These are phyloP conservation scores for Aspergillus wentii DNA, from an alignment of 495 filamentous ascomycete genomes.

Conservation along the genomic window DNA sequence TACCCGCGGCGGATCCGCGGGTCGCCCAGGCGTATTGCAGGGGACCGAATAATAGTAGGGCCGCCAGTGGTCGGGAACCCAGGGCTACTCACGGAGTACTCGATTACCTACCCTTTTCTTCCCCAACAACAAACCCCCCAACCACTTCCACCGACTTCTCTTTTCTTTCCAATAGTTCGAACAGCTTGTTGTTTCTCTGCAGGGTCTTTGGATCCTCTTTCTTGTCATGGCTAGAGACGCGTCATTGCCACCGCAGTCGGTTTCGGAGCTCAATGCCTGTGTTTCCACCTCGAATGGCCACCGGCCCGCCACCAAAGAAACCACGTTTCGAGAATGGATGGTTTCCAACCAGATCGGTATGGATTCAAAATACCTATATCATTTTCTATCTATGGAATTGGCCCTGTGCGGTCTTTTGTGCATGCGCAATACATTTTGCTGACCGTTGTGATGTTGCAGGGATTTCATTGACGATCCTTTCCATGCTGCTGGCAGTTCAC, in stretches of 20 bases:
- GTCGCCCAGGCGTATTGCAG: no score
- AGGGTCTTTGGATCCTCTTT: slow-evolving; percentile 11
- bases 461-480: slow-evolving; percentile 71
- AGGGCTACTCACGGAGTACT: no score
- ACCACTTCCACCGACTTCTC: no score
- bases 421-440: slow-evolving; percentile 11
- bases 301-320: slow-evolving; percentile 29
- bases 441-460: slow-evolving; percentile 41
- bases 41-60: no score
- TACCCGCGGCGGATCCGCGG: slow-evolving; percentile 10
- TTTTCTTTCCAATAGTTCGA: no score
- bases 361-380: no score
- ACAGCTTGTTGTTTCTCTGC: slow-evolving; percentile 16
- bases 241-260: slow-evolving; percentile 19
- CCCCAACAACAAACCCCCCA: no score
- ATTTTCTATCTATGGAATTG: slow-evolving; percentile 1
- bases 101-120: no score
- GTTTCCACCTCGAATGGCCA: slow-evolving; percentile 31
- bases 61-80: no score
- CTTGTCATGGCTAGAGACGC: slow-evolving; percentile 31
- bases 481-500: slow-evolving; percentile 73
- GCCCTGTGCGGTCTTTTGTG: no score
- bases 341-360: slow-evolving; percentile 51
- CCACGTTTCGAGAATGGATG: slow-evolving; percentile 48
- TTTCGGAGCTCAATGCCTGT: slow-evolving; percentile 39